These are phyloP conservation scores for Coemansia guatemalensis DNA, from an alignment of 192 early-diverging fungal genomes.

Conservation along the genomic window DNA sequence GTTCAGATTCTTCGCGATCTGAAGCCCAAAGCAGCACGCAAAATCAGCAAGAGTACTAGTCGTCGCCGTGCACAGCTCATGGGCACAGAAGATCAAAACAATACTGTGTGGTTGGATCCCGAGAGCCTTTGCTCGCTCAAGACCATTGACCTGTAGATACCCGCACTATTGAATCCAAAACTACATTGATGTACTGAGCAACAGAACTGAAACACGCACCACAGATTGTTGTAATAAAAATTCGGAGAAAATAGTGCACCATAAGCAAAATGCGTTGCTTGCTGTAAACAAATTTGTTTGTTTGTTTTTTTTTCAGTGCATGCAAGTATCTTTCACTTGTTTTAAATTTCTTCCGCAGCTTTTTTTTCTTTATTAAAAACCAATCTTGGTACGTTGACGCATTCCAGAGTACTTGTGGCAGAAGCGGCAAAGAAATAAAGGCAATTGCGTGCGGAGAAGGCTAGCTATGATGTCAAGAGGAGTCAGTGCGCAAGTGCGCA, in stretches of 20 bases:
- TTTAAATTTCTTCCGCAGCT: not conserved
- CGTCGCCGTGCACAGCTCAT: conserved; percentile 3
- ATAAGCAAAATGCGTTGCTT: not conserved
- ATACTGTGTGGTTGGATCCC: not conserved
- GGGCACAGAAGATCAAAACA: not conserved
- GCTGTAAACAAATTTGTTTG: not conserved
- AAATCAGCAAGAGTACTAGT: not conserved
- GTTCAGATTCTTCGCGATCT: not conserved
- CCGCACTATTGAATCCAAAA: too few species aligned
- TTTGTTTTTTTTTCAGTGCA: not conserved
- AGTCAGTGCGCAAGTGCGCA: not conserved
- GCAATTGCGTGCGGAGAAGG: not conserved
- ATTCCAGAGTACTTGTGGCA: not conserved
- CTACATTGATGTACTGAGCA: too few species aligned
- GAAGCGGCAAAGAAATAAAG: not conserved
- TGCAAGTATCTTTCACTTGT: not conserved
- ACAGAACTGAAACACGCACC: too few species aligned
- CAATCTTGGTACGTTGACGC: not conserved
- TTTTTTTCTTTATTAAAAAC: not conserved
- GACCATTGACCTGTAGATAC: too few species aligned
- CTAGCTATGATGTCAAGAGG: not conserved
- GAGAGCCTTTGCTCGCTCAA: not conserved
- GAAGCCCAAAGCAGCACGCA: not conserved
- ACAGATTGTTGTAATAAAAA: too few species aligned
- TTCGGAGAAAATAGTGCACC: too few species aligned